Percentiles rank a stretch among this genome's conserved stretches.
Conservation (phyloP, 306 rosid species). For the Prosopis cineraria region DNA sequence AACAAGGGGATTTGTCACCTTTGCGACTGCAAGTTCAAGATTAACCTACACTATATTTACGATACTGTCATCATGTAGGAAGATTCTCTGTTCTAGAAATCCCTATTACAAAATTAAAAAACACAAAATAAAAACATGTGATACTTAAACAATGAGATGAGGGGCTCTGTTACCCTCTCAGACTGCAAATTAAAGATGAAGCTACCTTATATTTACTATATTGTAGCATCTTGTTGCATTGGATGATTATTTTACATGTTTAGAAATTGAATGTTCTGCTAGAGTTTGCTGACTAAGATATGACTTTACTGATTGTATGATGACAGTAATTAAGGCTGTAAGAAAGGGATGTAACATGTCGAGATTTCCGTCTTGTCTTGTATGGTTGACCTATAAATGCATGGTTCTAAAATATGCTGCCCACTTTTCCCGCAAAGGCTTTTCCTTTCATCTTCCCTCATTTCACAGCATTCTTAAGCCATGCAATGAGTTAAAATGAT, state of each 20-base stretch:
- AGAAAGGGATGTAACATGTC: neutral
- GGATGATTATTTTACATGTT: slow-evolving; percentile 2
- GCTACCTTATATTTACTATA: neutral
- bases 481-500: slow-evolving; percentile 1
- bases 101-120: neutral
- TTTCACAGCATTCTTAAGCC: neutral
- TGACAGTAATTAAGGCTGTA: neutral
- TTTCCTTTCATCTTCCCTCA: neutral
- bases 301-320: neutral
- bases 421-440: neutral
- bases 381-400: neutral
- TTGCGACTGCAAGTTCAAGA: neutral
- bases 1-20: neutral
- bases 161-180: neutral
- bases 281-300: neutral
- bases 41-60: neutral
- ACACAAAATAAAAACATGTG: neutral
- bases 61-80: neutral
- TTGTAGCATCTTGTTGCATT: neutral
- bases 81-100: neutral
- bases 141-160: neutral
- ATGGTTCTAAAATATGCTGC: neutral
- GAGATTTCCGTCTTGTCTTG: neutral
- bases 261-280: neutral
- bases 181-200: neutral